Conservation (phyloP, 441 rosid species). For the Croton setiger region DNA sequence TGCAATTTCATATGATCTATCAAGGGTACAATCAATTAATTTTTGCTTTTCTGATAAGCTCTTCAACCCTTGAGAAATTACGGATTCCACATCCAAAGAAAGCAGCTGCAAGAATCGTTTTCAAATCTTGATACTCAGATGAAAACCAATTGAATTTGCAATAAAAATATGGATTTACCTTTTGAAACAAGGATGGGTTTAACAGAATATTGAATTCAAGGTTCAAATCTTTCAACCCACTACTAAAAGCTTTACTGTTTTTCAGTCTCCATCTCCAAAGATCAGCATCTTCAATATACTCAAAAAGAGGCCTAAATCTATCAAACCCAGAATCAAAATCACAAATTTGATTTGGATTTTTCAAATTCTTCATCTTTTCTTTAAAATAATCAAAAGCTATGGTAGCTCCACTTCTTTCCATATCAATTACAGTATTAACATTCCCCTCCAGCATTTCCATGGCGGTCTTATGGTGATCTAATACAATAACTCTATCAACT, state of each 20-base stretch:
- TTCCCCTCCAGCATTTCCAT: constrained; percentile 42
- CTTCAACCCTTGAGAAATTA: constrained; percentile 43
- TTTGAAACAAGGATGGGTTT: constrained; percentile 55
- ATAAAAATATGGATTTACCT: constrained; percentile 26
- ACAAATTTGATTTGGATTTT: constrained; percentile 6
- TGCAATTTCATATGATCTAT: constrained; percentile 50
- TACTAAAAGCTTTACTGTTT: constrained; percentile 62
- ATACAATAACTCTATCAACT: constrained; percentile 41
- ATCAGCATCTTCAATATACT: constrained; percentile 68
- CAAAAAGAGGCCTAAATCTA: constrained; percentile 45
- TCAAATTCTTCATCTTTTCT: constrained; percentile 42
- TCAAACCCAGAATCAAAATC: constrained; percentile 26
- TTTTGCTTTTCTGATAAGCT: constrained; percentile 48
- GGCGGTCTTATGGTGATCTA: constrained; percentile 78
- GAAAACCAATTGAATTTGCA: too few relatives aligned
- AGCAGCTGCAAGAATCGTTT: constrained; percentile 38
- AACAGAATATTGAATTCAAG: constrained; percentile 39
- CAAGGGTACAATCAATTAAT: constrained; percentile 42
- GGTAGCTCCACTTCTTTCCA: constrained; percentile 68
- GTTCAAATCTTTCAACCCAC: constrained; percentile 55
- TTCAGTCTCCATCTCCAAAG: constrained; percentile 66
- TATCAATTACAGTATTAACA: constrained; percentile 48
- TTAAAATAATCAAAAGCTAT: constrained; percentile 71
- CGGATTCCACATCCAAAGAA: constrained; percentile 47
- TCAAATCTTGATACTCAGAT: not conserved